Percentiles rank a stretch among this genome's conserved stretches.
phyloP scores from a whole-genome alignment of 208 protist species.

The Endotrypanum monterogeii region DNA sequence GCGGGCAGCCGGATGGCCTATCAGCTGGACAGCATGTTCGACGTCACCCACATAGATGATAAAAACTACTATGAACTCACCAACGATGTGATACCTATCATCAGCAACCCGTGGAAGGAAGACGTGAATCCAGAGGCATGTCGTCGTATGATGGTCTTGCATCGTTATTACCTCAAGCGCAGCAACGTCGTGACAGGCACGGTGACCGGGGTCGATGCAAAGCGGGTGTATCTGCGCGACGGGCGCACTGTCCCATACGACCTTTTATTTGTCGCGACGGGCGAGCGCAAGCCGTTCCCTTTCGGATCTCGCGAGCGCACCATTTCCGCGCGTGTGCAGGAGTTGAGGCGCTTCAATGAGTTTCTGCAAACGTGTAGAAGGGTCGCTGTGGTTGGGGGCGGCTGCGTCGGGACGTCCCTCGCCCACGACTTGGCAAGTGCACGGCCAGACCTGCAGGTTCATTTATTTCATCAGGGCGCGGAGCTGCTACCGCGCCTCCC shows the following conservation, averaged over 20 bases:
- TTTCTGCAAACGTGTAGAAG: constrained; percentile 74
- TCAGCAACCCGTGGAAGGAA: constrained; percentile 64
- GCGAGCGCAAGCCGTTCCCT: constrained; percentile 82
- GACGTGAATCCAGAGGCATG: constrained; percentile 66
- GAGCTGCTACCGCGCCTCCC: constrained; percentile 73
- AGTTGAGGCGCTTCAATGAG: constrained; percentile 77
- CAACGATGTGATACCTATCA: constrained; percentile 80
- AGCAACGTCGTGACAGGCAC: constrained; percentile 84
- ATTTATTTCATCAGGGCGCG: constrained; percentile 68
- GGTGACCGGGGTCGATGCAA: constrained; percentile 72
- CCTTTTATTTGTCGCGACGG: constrained; percentile 74
- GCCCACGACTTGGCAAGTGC: constrained; percentile 62
- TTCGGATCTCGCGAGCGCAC: constrained; percentile 72
- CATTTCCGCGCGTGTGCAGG: constrained; percentile 70
- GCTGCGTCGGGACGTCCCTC: constrained; percentile 74
- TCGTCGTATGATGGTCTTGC: constrained; percentile 74
- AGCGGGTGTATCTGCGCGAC: constrained; percentile 64
- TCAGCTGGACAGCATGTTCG: constrained; percentile 87
- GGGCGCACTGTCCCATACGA: constrained; percentile 78
- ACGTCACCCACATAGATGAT: constrained; percentile 84
- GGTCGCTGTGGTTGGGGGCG: constrained; percentile 84
- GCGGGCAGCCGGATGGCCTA: constrained; percentile 73
- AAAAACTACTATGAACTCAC: constrained; percentile 91
- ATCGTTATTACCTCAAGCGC: constrained; percentile 88
- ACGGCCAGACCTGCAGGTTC: constrained; percentile 68